Evolutionary conservation across 768 basidiomycete species (phyloP), one percentile per base, ranked within the genome.

Genomic region (Amanita polypyramis): DNA sequence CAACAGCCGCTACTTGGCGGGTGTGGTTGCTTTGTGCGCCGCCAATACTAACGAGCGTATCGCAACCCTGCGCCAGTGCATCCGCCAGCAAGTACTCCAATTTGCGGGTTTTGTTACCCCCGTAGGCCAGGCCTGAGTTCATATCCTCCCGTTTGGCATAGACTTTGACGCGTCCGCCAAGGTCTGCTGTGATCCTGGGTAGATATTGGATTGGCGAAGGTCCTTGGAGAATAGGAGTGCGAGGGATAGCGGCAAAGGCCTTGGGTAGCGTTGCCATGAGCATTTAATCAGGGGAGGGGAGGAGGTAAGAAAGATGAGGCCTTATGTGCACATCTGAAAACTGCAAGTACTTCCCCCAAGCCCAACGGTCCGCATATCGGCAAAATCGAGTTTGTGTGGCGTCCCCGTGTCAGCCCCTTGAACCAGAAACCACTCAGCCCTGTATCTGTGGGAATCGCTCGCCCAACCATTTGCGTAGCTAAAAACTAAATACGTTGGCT

Each of bases 11-110:
- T 9, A 45, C 44, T 20, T 45, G 44, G 34, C 44, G 35, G 10
- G 44, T 45, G 20, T 45, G 44, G 34, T 45, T 45, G 44, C 44
- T 45, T 21, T 45, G 44, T 15, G 36, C 34, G 34, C 44, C 44
- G 12, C 44, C 44, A 9, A 45, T 45, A 10, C 44, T 45, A 33
- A 45, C 35, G 5, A 45, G 44, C 8, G 44, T 45, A 23, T 45
- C 44, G 23, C 44, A 45, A 21, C 44, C 34, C 15, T 45, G 19
- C 15, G 23, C 44, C 35, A 45, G 25, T n/a, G 44, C 44, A 23
- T 45, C 44, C 14, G 44, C 44, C 8, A 45, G 6, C 33, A 45
- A 34, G 34, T 45, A 45, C 34, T 45, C 44, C 21, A 45, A 15
- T 36, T 45, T 45, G 3, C 44, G 44, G 20, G 25, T 45, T 21